Conservation (phyloP, 73 alveolate species). For the Paramecium pentaurelia region DNA sequence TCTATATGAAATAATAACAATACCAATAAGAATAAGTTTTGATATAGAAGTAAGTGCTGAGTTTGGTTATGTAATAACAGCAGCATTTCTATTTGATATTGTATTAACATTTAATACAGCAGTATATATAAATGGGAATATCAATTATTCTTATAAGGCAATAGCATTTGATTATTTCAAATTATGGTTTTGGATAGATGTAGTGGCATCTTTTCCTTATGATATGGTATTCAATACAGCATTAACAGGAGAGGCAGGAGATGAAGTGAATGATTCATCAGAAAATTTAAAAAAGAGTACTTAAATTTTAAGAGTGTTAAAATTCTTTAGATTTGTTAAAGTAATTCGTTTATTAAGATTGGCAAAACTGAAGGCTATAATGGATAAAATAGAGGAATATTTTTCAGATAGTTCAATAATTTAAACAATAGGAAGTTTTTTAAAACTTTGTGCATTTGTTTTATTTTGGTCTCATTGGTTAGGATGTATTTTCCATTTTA, state of each 20-base stretch:
- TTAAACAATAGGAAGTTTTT: slow-evolving; percentile 6
- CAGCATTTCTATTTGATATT: slow-evolving; percentile 62
- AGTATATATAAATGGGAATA: slow-evolving; percentile 64
- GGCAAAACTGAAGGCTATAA: not conserved
- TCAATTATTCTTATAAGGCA: slow-evolving; percentile 47
- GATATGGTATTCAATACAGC: not conserved
- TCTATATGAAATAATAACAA: not conserved
- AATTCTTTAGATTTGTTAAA: slow-evolving; percentile 23
- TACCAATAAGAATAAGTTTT: slow-evolving; percentile 3
- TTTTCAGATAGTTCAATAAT: not conserved
- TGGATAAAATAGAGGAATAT: slow-evolving; percentile 23
- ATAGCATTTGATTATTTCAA: slow-evolving; percentile 59
- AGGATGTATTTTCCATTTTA: slow-evolving; percentile 34
- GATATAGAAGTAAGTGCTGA: not conserved
- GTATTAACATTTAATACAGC: slow-evolving; percentile 66
- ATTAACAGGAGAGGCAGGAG: not conserved
- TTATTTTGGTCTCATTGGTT: slow-evolving; percentile 52
- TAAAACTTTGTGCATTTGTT: not conserved
- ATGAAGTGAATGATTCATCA: not conserved
- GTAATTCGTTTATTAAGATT: not conserved
- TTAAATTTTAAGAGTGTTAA: not conserved
- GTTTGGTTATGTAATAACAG: not conserved
- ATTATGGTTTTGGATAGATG: slow-evolving; percentile 72
- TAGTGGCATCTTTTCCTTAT: slow-evolving; percentile 61
- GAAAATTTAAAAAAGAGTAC: not conserved